Percentiles rank a stretch among this genome's conserved stretches.
Conservation (phyloP, 1,139 yeast genomes). For the Protomyces arabidopsidicola region DNA sequence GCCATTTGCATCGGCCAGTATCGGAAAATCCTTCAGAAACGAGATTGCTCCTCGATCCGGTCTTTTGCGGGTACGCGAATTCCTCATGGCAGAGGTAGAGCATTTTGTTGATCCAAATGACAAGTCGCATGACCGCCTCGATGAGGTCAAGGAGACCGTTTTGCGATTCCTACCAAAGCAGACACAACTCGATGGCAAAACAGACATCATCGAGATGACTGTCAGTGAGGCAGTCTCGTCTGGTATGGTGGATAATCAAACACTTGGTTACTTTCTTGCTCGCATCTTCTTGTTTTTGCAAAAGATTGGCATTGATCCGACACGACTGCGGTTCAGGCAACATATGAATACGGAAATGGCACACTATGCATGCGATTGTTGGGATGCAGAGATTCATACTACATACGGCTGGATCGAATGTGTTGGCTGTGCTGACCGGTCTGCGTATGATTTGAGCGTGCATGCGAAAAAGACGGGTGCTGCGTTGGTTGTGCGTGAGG, state of each 20-base stretch:
- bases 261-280: constrained; percentile 93
- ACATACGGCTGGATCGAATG: constrained; percentile 98
- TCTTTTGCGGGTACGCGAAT: constrained; percentile 93
- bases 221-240: constrained; percentile 84
- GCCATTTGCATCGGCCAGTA: constrained; percentile 98
- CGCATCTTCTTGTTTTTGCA: constrained; percentile 79
- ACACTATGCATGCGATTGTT: constrained; percentile 98
- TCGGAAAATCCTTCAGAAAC: constrained; percentile 97
- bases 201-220: constrained; percentile 58
- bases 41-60: constrained; percentile 99
- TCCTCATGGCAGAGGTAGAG: constrained; percentile 98
- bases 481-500: constrained; percentile 88
- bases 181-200: constrained; percentile 80
- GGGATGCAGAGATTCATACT: constrained; percentile 97
- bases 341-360: constrained; percentile 99
- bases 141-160: constrained; percentile 65
- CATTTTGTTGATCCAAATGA: constrained; percentile 92
- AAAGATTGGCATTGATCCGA: constrained; percentile 84
- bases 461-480: constrained; percentile 94
- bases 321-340: constrained; percentile 90
- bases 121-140: constrained; percentile 76
- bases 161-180: constrained; percentile 78
- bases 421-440: constrained; percentile 99
- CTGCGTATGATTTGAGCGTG: constrained; percentile 94
- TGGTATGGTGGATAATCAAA: constrained; percentile 92